phyloP scores from a whole-genome alignment of 305 asterid species.

The Fraxinus baroniana region DNA sequence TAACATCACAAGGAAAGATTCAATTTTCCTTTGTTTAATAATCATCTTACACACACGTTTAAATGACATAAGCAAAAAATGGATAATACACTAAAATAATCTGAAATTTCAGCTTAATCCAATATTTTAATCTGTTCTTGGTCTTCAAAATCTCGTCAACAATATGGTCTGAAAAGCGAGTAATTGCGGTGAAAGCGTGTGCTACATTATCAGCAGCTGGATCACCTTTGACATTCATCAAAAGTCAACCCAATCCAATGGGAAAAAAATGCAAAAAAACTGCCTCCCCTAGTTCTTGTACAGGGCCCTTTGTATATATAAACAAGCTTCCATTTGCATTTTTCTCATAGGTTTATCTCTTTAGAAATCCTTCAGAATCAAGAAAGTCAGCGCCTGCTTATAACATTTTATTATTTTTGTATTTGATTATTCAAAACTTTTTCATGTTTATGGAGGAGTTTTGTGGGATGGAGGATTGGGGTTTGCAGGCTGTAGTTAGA shows the following conservation, averaged over 20 bases:
- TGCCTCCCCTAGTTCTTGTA: conserved; percentile 19
- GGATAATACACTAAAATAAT: background rate
- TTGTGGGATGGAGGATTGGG: conserved; percentile 61
- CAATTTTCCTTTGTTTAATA: background rate
- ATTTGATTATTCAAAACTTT: background rate
- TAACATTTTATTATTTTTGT: background rate
- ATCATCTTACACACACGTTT: conserved; percentile 11
- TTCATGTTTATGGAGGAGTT: conserved; percentile 31
- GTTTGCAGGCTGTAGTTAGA: conserved; percentile 66
- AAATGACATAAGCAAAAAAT: conserved; percentile 29
- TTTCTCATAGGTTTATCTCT: conserved; percentile 12
- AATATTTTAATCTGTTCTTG: background rate
- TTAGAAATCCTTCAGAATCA: background rate
- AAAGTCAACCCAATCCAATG: conserved; percentile 45
- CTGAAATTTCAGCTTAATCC: conserved; percentile 12
- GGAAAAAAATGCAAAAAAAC: conserved; percentile 7
- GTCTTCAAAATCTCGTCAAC: conserved; percentile 38
- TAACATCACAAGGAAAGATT: background rate
- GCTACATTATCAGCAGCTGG: conserved; percentile 17
- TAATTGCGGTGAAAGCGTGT: conserved; percentile 37
- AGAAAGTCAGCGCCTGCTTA: conserved; percentile 17
- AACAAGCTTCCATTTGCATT: conserved; percentile 16
- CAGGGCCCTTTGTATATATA: conserved; percentile 13
- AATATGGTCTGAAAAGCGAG: conserved; percentile 37
- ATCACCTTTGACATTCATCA: conserved; percentile 49